These are phyloP conservation scores for Solanum rostratum DNA, from an alignment of 257 asterid species.

Conservation along the genomic window DNA sequence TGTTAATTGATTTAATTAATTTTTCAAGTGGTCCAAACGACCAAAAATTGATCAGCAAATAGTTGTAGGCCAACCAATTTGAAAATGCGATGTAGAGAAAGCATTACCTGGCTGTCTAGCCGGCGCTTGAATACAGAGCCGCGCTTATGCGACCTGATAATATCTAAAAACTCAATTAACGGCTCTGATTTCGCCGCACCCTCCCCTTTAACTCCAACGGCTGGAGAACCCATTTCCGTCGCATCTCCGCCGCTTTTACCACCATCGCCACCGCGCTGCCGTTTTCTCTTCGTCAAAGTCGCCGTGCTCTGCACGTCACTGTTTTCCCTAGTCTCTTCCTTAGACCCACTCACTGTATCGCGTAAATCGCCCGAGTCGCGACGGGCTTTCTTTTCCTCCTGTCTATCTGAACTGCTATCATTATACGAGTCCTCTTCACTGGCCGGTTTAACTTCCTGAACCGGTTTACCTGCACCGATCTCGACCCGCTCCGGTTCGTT, in stretches of 20 bases:
- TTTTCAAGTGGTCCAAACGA: constrained; percentile 2
- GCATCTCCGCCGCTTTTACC: constrained; percentile 7
- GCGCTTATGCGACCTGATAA: constrained; percentile 24
- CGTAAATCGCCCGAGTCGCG: constrained; percentile 14
- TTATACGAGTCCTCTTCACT: constrained; percentile 25
- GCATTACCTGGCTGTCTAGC: constrained; percentile 34
- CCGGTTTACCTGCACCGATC: constrained; percentile 12
- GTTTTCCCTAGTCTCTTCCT: constrained; percentile 19
- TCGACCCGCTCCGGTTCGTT: constrained; percentile 11
- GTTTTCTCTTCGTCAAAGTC: constrained; percentile 3
- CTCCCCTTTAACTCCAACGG: constrained; percentile 6
- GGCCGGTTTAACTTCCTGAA: constrained; percentile 1
- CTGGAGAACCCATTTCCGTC: not conserved
- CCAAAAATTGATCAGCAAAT: not conserved
- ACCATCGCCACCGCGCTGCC: not conserved
- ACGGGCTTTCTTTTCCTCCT: constrained; percentile 1
- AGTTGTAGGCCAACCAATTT: not conserved
- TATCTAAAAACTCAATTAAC: constrained; percentile 15
- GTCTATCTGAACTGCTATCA: constrained; percentile 24
- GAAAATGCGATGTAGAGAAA: constrained; percentile 13
- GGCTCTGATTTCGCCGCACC: constrained; percentile 21
- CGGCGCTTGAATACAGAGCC: constrained; percentile 30
- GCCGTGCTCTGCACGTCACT: constrained; percentile 33
- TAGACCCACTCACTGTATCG: constrained; percentile 14
- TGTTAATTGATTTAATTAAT: not conserved